Evolutionary conservation across 1,284 basidiomycete genomes (phyloP).

Genomic region (Volvariella volvacea): DNA sequence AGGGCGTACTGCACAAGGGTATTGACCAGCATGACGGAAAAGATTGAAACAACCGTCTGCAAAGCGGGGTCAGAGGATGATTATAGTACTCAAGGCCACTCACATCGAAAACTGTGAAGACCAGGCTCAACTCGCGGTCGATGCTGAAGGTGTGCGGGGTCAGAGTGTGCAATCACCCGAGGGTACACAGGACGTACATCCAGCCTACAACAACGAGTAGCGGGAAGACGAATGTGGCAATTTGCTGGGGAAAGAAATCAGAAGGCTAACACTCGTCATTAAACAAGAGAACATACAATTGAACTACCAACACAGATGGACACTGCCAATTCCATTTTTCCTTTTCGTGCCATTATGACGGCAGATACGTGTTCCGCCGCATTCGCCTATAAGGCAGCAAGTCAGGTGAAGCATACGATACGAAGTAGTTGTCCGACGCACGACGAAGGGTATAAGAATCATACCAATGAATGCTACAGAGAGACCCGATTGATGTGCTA

Average conservation of each 20-base stretch:
- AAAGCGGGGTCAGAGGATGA: neutral
- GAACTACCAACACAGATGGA: conserved; percentile 87
- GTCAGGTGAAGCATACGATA: conserved; percentile 3
- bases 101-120: conserved; percentile 78
- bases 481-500: conserved; percentile 71
- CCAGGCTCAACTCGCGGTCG: conserved; percentile 74
- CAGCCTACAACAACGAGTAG: conserved; percentile 80
- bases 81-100: conserved; percentile 7
- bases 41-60: conserved; percentile 79
- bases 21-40: conserved; percentile 80
- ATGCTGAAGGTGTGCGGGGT: too few relatives aligned
- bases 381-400: conserved; percentile 44
- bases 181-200: too few relatives aligned
- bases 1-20: conserved; percentile 65
- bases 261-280: neutral
- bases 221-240: conserved; percentile 83
- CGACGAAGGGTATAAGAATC: conserved; percentile 68
- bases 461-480: conserved; percentile 80
- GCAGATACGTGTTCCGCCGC: conserved; percentile 79
- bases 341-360: conserved; percentile 88
- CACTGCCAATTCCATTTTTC: conserved; percentile 83
- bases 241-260: conserved; percentile 52
- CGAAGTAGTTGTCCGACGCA: conserved; percentile 25
- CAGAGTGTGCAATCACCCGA: too few relatives aligned
- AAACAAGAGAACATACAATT: conserved; percentile 51